A percentile compares a stretch with the other conserved stretches of the same genome.
phyloP scores from a whole-genome alignment of 2,329 filamentous ascomycete species.

The Pezicula radicicola region DNA sequence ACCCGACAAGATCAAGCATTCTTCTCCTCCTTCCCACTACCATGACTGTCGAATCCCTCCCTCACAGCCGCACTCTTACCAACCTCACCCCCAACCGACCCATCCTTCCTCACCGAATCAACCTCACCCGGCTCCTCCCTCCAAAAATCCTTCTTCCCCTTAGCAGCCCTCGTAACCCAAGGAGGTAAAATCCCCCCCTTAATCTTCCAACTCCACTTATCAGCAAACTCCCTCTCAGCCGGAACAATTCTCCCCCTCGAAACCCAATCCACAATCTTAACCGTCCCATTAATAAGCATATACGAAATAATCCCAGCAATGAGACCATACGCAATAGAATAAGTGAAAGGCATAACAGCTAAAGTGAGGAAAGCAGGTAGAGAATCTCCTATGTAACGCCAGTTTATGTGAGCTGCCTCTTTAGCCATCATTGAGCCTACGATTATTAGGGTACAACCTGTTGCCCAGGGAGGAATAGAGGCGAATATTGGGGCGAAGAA shows the following conservation, averaged over 20 bases:
- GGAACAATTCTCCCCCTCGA: conserved; percentile 69
- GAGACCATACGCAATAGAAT: conserved; percentile 80
- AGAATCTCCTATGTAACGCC: conserved; percentile 77
- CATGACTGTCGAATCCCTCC: too few species aligned
- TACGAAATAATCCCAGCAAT: conserved; percentile 76
- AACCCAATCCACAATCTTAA: conserved; percentile 64
- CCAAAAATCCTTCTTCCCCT: conserved; percentile 36
- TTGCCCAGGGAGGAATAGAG: conserved; percentile 84
- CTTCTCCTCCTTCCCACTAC: too few species aligned
- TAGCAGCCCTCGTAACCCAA: conserved; percentile 62
- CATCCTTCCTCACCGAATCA: too few species aligned
- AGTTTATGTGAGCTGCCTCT: conserved; percentile 78
- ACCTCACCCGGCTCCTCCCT: too few species aligned
- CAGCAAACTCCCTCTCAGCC: conserved; percentile 69
- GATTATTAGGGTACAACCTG: conserved; percentile 78
- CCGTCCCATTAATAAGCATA: conserved; percentile 66
- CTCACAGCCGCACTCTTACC: too few species aligned
- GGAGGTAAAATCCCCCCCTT: conserved; percentile 70
- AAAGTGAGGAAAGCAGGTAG: conserved; percentile 82
- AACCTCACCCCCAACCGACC: too few species aligned
- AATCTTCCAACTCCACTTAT: conserved; percentile 74
- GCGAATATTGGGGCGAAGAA: conserved; percentile 91
- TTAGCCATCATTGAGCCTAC: conserved; percentile 81
- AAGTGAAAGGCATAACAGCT: conserved; percentile 82
- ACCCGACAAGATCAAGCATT: too few species aligned